Base-by-base conservation (phyloP, 2,329 filamentous ascomycete species). In the Myotisia sp. region DNA sequence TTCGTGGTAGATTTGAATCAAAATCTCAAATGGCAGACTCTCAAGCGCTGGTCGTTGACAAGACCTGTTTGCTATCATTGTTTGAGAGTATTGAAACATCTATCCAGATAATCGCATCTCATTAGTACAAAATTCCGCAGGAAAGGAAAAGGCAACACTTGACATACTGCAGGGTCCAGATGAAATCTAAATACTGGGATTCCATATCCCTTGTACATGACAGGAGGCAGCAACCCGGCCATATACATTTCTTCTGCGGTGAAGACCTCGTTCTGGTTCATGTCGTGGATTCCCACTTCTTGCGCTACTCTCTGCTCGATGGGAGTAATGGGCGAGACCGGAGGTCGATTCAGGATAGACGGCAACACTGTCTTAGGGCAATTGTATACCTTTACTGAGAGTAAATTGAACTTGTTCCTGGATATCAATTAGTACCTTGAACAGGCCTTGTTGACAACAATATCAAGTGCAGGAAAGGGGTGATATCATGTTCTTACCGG, bases 1-100 rank as follows among this genome's bases (percentile, higher is more conserved):
- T 9, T 39, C 9, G 17, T 18, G n/a, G 35, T 38, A 43, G n/a
- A 43, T 42, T 19, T 12, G 28, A 7, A 21, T 16, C 8, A 40
- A 13, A 21, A 42, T 12, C 17, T 28, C 21, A 20, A 23, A 3
- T 8, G 37, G 39, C 22, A 42, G 26, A 14, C 10, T 16, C 14
- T n/a, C n/a, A n/a, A n/a, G n/a, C n/a, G n/a, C n/a, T n/a, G n/a
- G n/a, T n/a, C n/a, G n/a, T n/a, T n/a, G n/a, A n/a, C n/a, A n/a
- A n/a, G n/a, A n/a, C n/a, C n/a, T n/a, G n/a, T n/a, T n/a, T n/a
- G n/a, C n/a, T n/a, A n/a, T n/a, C n/a, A n/a, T n/a, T n/a, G 12
- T 24, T 2, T 8, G 8, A 24, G 22, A 24, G 22, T 24, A 9
- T 12, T 24, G 22, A 24, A 24, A 12, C 8, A 24, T 24, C 22